A percentile compares a stretch with the other conserved stretches of the same genome.
Evolutionary conservation across 192 early-diverging fungal genomes (phyloP).

Genomic region (Entrophospora sp.): DNA sequence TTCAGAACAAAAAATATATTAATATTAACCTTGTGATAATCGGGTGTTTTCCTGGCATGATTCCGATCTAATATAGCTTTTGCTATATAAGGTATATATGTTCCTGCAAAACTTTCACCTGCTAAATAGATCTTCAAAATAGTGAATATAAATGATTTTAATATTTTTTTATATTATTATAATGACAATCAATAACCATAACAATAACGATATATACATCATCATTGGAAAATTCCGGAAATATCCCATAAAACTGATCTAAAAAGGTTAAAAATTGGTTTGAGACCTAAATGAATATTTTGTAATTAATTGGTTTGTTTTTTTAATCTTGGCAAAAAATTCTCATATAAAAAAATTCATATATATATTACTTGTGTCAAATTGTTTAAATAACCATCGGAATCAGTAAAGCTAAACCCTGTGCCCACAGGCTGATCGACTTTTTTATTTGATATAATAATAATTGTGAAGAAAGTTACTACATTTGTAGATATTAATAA

Average conservation of each 20-base stretch:
- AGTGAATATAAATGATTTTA: neutral
- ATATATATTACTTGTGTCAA: conserved; percentile 35
- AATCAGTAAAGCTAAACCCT: conserved; percentile 44
- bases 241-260: conserved; percentile 36
- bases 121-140: conserved; percentile 46
- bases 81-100: conserved; percentile 53
- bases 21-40: conserved; percentile 8
- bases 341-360: conserved; percentile 18
- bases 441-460: too few relatives aligned
- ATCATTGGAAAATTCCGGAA: conserved; percentile 37
- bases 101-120: conserved; percentile 57
- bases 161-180: neutral
- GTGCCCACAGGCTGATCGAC: conserved; percentile 60
- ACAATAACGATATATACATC: conserved; percentile 26
- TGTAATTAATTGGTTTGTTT: neutral
- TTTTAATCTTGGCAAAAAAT: conserved; percentile 2
- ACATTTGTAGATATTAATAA: neutral
- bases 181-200: neutral
- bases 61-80: conserved; percentile 26
- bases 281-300: conserved; percentile 18
- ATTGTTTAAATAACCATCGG: conserved; percentile 22
- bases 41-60: conserved; percentile 14
- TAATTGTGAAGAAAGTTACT: too few relatives aligned
- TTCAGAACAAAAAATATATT: neutral
- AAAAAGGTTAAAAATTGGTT: conserved; percentile 40